A percentile compares a stretch with the other conserved stretches of the same genome.
phyloP scores from a whole-genome alignment of 2,329 filamentous ascomycete genomes.

The Calonectria montana region DNA sequence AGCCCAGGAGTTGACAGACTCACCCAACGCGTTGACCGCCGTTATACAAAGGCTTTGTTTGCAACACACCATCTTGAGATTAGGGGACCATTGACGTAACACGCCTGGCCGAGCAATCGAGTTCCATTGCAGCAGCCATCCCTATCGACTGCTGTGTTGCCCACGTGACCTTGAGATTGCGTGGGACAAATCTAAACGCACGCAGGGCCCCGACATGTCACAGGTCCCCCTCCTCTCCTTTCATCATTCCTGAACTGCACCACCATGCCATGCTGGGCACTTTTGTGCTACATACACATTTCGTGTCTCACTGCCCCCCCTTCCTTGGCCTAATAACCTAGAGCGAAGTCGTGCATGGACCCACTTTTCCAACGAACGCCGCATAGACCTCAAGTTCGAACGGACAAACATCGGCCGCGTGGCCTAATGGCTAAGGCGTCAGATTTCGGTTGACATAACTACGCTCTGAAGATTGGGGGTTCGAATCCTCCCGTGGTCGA shows the following conservation, averaged over 20 bases:
- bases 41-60: neutral
- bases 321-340: neutral
- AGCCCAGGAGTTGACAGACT: neutral
- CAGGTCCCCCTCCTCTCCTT: neutral
- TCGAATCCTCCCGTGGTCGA: conserved; percentile 58
- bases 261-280: neutral
- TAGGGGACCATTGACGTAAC: neutral
- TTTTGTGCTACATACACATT: neutral
- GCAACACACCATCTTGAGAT: neutral
- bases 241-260: neutral
- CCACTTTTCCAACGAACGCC: neutral
- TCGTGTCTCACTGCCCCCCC: neutral
- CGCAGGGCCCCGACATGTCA: neutral
- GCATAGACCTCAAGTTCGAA: neutral
- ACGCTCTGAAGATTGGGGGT: conserved; percentile 56
- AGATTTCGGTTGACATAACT: conserved; percentile 51
- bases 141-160: neutral
- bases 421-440: conserved; percentile 58
- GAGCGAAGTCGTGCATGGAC: neutral
- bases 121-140: neutral
- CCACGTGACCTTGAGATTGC: neutral
- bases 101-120: neutral
- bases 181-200: neutral
- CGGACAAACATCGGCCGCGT: conserved; percentile 49
- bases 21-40: neutral